A percentile compares a stretch with the other conserved stretches of the same genome.
Evolutionary conservation across 768 basidiomycete genomes (phyloP).

Genomic region (Auriscalpium orientale): DNA sequence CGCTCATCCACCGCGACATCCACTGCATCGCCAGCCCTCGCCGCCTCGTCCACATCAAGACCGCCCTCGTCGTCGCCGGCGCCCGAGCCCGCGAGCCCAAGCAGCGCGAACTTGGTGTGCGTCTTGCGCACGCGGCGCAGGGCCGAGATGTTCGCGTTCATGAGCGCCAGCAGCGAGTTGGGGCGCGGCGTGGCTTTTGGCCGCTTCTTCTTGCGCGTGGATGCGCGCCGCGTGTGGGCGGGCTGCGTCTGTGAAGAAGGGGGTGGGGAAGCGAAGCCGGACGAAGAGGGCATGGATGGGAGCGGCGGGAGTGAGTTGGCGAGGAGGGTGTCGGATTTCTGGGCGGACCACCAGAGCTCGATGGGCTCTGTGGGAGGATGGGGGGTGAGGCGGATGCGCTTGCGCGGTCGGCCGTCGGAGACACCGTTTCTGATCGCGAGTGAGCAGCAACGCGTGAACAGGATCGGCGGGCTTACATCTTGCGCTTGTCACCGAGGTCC

Average conservation of each 20-base stretch:
- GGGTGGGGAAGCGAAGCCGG: slow-evolving; percentile 17
- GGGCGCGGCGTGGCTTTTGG: slow-evolving; percentile 20
- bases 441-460: not conserved
- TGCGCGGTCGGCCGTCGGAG: slow-evolving; percentile 44
- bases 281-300: slow-evolving; percentile 12
- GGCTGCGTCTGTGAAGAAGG: slow-evolving; percentile 16
- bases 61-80: slow-evolving; percentile 21
- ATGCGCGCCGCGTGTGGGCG: slow-evolving; percentile 16
- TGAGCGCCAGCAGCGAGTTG: slow-evolving; percentile 49
- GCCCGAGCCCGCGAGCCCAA: slow-evolving; percentile 32
- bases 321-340: slow-evolving; percentile 11
- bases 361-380: slow-evolving; percentile 5
- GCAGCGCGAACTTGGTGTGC: slow-evolving; percentile 60
- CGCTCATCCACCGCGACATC: slow-evolving; percentile 41
- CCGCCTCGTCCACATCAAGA: slow-evolving; percentile 53
- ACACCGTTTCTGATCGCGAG: slow-evolving; percentile 20
- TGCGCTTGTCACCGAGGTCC: slow-evolving; percentile 55
- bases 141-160: slow-evolving; percentile 73
- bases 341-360: slow-evolving; percentile 16
- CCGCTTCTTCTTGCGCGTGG: slow-evolving; percentile 20
- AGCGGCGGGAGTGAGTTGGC: slow-evolving; percentile 14
- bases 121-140: slow-evolving; percentile 67
- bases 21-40: slow-evolving; percentile 18
- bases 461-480: slow-evolving; percentile 30
- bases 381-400: slow-evolving; percentile 47